Percentiles rank a stretch among this genome's conserved stretches.
Evolutionary conservation across 1,284 basidiomycete genomes (phyloP).

Genomic region (Leccinum griseonigrum): DNA sequence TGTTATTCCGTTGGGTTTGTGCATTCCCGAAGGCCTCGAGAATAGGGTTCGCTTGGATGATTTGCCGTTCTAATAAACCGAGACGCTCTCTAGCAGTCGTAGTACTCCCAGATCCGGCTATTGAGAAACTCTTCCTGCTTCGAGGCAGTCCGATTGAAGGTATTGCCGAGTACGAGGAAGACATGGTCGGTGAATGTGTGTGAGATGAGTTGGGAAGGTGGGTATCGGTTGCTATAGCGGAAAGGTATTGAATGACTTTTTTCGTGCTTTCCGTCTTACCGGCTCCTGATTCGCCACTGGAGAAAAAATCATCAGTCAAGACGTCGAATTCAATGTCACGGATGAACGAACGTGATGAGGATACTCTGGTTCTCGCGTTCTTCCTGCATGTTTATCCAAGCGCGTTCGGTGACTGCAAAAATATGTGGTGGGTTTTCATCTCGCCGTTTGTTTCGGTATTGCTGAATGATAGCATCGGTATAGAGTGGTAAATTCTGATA

Average conservation of each 20-base stretch:
- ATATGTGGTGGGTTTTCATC: constrained; percentile 98
- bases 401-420: constrained; percentile 95
- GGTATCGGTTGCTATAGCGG: constrained; percentile 89
- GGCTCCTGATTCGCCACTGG: constrained; percentile 95
- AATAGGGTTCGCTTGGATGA: constrained; percentile 97
- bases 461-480: constrained; percentile 87
- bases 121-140: constrained; percentile 46
- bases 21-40: constrained; percentile 99
- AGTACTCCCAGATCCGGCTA: constrained; percentile 43
- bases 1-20: constrained; percentile 98
- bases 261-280: constrained; percentile 99
- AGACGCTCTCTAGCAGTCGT: constrained; percentile 66
- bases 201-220: constrained; percentile 63
- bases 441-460: constrained; percentile 89
- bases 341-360: constrained; percentile 82
- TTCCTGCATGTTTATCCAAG: constrained; percentile 98
- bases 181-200: constrained; percentile 52
- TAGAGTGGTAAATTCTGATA: constrained; percentile 94
- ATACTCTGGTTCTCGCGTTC: constrained; percentile 98
- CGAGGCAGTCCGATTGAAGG: constrained; percentile 60
- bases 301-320: constrained; percentile 3
- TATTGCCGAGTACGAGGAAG: constrained; percentile 47
- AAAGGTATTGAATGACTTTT: constrained; percentile 99
- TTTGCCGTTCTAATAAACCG: constrained; percentile 93
- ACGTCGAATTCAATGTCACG: background rate